Percentiles rank a stretch among this genome's conserved stretches.
Conservation (phyloP, 805 yeast genomes). For the Starmerella vaccinii region DNA sequence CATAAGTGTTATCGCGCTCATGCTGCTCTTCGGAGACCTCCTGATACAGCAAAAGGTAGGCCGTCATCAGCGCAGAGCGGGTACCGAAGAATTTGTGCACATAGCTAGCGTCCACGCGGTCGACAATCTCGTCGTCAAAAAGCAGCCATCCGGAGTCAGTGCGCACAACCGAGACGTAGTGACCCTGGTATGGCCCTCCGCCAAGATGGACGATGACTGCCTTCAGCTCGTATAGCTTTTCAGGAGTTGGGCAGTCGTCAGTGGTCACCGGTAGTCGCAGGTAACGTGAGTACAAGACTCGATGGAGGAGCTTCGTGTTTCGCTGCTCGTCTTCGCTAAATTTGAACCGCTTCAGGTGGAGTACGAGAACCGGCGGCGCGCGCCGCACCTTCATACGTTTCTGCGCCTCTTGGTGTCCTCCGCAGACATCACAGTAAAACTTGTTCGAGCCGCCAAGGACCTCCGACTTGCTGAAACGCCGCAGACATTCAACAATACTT, state of each 20-base stretch:
- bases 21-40: constrained; percentile 34
- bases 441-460: constrained; percentile 78
- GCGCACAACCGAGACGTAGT: constrained; percentile 78
- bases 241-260: constrained; percentile 40
- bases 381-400: constrained; percentile 71
- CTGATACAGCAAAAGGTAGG: constrained; percentile 77
- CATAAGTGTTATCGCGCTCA: constrained; percentile 13
- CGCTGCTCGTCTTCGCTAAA: constrained; percentile 73
- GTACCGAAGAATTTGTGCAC: constrained; percentile 84
- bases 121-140: constrained; percentile 93
- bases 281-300: constrained; percentile 68
- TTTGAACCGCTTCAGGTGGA: constrained; percentile 86
- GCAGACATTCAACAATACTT: constrained; percentile 64
- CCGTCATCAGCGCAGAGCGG: constrained; percentile 78
- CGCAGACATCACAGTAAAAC: constrained; percentile 84
- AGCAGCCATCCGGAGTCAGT: constrained; percentile 78
- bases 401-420: constrained; percentile 86
- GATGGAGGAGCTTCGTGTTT: constrained; percentile 76
- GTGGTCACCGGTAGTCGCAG: constrained; percentile 60
- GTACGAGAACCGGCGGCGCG: constrained; percentile 66
- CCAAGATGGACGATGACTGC: constrained; percentile 91
- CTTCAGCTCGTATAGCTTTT: constrained; percentile 64
- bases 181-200: constrained; percentile 97
- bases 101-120: constrained; percentile 69
- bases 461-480: constrained; percentile 77